A percentile compares a stretch with the other conserved stretches of the same genome.
Evolutionary conservation across 1,284 basidiomycete species (phyloP).

Genomic region (Leucoagaricus sp.): DNA sequence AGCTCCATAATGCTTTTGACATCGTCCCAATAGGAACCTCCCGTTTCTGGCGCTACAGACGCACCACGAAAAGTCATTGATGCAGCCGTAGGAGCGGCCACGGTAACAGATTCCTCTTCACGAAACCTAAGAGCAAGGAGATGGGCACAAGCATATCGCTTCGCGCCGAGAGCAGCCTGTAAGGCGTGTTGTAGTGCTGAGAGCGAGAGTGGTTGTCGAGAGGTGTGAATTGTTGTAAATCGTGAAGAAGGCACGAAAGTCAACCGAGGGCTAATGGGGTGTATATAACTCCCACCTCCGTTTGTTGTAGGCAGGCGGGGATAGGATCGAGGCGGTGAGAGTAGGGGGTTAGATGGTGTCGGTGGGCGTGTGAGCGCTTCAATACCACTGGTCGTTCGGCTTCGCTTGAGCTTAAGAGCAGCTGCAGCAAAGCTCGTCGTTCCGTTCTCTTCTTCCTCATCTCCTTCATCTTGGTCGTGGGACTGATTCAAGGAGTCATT

Average conservation of each 20-base stretch:
- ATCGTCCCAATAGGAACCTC: constrained; percentile 79
- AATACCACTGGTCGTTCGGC: constrained; percentile 50
- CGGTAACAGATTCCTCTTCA: constrained; percentile 7
- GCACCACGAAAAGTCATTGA: neutral
- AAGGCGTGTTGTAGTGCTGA: constrained; percentile 60
- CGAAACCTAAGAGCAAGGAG: constrained; percentile 71
- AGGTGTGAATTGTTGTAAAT: constrained; percentile 60
- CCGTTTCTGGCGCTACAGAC: constrained; percentile 44
- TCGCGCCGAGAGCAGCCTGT: constrained; percentile 63
- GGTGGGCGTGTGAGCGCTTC: constrained; percentile 26
- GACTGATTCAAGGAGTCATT: constrained; percentile 14
- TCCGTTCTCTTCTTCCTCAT: constrained; percentile 18
- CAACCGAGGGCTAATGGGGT: constrained; percentile 18
- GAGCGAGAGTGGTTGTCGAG: constrained; percentile 65
- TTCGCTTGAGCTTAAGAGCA: constrained; percentile 59
- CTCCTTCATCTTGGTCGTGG: neutral
- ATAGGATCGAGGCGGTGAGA: constrained; percentile 12
- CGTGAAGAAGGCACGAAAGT: constrained; percentile 48
- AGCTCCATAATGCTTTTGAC: constrained; percentile 71
- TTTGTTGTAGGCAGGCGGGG: neutral
- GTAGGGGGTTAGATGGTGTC: constrained; percentile 25
- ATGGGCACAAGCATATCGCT: constrained; percentile 75
- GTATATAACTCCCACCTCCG: constrained; percentile 18
- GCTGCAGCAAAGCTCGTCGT: constrained; percentile 51
- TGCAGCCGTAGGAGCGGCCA: neutral